Base-by-base conservation (phyloP, 805 yeast species). In the Candida taoyuanica region DNA sequence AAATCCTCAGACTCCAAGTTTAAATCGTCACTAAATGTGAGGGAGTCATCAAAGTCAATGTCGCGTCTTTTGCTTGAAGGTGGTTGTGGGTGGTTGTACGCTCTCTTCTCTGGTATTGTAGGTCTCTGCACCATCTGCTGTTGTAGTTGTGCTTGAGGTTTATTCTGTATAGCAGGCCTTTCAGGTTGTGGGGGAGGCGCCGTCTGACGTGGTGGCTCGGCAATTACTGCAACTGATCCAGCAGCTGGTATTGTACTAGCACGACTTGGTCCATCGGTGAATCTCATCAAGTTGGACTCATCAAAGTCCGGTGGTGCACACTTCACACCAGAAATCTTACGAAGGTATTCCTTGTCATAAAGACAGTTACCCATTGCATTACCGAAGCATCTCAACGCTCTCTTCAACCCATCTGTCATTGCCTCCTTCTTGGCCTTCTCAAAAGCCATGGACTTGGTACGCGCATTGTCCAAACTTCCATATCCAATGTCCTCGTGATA, bases 381-480 rank as follows among this genome's bases (percentile, higher is more conserved):
- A 33, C 95, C 95, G 57, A 82, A 85, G 40, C 84, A 81, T 54
- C 94, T 70, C 42, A 85, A 65, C 17, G 89, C 83, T 46, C 95
- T 65, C 55, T 85, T 85, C 52, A 85, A 60, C 0, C 85, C 95
- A 62, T 85, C 95, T 0, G 95, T 85, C 32, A 81, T 76, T 1
- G 93, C 93, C 47, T 85, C 89, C 50, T 85, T 85, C 59, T 81
- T 83, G 40, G 89, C 83, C 50, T 85, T 83, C 51, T 85, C 95
- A 56, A 84, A 84, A 0, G 93, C 94, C 60, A 74, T 73, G 1
- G 88, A 77, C 52, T 80, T 81, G 17, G 78, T 69, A 34, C 76
- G 73, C 31, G 85, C 84, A 55, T 82, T 83, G 33, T 85, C 93
- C 14, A 81, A 76, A 34, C 78, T 78, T n/a, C 95, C 95, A 56